Evolutionary conservation across 768 basidiomycete species (phyloP).

Genomic region (Tricholoma terreum): DNA sequence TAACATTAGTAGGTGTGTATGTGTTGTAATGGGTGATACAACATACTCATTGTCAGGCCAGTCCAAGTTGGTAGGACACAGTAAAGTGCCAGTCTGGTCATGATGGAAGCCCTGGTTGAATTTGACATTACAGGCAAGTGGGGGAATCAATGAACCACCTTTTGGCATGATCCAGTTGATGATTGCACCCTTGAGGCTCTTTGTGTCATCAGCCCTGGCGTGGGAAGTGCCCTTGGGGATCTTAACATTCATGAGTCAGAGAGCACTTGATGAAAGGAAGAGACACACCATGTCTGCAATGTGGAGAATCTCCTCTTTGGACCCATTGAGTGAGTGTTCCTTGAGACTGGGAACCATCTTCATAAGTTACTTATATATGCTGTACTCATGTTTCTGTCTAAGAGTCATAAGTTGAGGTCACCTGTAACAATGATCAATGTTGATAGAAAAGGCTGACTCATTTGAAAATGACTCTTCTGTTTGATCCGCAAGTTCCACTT

Average conservation of each 20-base stretch:
- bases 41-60: no score
- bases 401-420: background rate
- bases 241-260: constrained; percentile 3
- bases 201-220: constrained; percentile 9
- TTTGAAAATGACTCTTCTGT: no score
- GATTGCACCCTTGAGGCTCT: background rate
- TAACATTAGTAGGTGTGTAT: no score
- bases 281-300: constrained; percentile 16
- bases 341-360: constrained; percentile 13
- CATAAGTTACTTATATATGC: constrained; percentile 13
- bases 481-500: constrained; percentile 7
- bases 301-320: no score
- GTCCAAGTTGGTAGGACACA: no score
- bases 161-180: constrained; percentile 17
- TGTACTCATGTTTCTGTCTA: constrained; percentile 14
- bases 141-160: constrained; percentile 6
- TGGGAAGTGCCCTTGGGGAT: constrained; percentile 12
- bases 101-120: constrained; percentile 10
- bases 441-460: background rate
- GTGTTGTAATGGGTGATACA: no score
- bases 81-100: constrained; percentile 1
- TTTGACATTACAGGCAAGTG: constrained; percentile 11
- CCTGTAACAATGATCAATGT: no score
- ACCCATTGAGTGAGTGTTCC: constrained; percentile 7
- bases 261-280: background rate